phyloP scores from a whole-genome alignment of 805 yeast genomes.

The Lachancea lanzarotensis region DNA sequence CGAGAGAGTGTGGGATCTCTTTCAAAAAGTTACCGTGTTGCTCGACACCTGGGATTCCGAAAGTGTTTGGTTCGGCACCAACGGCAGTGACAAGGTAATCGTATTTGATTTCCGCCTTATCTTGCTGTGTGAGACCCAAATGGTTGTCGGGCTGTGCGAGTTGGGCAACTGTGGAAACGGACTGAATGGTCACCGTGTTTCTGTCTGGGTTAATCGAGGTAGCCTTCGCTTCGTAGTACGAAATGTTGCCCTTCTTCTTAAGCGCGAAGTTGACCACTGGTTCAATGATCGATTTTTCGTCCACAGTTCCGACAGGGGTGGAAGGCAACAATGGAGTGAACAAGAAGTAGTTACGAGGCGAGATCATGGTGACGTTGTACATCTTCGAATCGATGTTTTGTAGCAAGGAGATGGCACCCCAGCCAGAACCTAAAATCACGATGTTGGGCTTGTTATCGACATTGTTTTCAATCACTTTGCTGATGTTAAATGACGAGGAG shows the following conservation, averaged over 20 bases:
- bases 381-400: conserved; percentile 78
- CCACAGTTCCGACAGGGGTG: conserved; percentile 86
- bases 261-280: conserved; percentile 87
- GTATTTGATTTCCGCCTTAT: conserved; percentile 46
- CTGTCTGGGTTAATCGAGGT: conserved; percentile 72
- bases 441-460: conserved; percentile 35
- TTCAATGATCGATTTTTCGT: conserved; percentile 87
- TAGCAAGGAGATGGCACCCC: conserved; percentile 88
- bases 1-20: conserved; percentile 80
- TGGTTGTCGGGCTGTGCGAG: conserved; percentile 30
- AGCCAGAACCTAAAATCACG: conserved; percentile 80
- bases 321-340: conserved; percentile 93
- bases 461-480: conserved; percentile 32
- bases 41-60: conserved; percentile 85
- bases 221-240: conserved; percentile 86
- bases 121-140: conserved; percentile 35
- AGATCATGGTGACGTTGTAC: conserved; percentile 82
- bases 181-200: conserved; percentile 59
- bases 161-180: conserved; percentile 31
- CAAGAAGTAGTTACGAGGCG: conserved; percentile 89
- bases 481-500: conserved; percentile 35
- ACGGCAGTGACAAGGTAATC: conserved; percentile 87
- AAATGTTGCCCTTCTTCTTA: conserved; percentile 67
- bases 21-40: conserved; percentile 83
- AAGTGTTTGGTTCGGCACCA: conserved; percentile 91